A percentile compares a stretch with the other conserved stretches of the same genome.
Evolutionary conservation across 768 basidiomycete species (phyloP).

Genomic region (Suillus alpinus): DNA sequence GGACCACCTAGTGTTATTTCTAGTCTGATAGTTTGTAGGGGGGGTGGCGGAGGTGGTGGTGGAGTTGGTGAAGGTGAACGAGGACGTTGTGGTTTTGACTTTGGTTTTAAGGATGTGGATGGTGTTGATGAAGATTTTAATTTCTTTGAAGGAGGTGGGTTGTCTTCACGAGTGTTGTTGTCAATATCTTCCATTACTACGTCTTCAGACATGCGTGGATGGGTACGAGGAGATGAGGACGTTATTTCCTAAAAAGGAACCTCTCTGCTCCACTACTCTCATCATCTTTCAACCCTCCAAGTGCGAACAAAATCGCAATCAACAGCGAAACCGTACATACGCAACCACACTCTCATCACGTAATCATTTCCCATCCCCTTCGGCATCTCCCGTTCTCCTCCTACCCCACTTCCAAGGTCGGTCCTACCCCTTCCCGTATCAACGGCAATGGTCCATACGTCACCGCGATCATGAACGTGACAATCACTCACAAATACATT

Average conservation of each 20-base stretch:
- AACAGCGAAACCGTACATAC: too few species aligned
- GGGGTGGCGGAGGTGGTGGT: constrained; percentile 44
- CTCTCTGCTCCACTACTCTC: neutral
- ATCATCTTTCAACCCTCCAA: too few species aligned
- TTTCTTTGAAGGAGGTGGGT: constrained; percentile 30
- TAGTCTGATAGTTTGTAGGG: constrained; percentile 63
- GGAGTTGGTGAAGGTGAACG: constrained; percentile 61
- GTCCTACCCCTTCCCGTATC: too few species aligned
- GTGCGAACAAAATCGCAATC: too few species aligned
- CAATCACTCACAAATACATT: too few species aligned
- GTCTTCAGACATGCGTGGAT: constrained; percentile 23
- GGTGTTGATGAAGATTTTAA: constrained; percentile 23
- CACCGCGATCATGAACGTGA: too few species aligned
- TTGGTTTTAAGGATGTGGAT: constrained; percentile 45
- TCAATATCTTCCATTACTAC: constrained; percentile 25
- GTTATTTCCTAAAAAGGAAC: constrained; percentile 31
- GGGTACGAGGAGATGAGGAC: constrained; percentile 20
- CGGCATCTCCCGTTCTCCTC: too few species aligned
- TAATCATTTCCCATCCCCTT: too few species aligned
- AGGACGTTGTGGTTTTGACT: constrained; percentile 43
- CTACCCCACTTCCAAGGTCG: too few species aligned
- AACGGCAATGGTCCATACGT: too few species aligned
- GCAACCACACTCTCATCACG: too few species aligned
- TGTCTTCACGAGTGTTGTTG: constrained; percentile 14
- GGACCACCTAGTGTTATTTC: constrained; percentile 71